Percentiles rank a stretch among this genome's conserved stretches.
phyloP scores from a whole-genome alignment of 805 yeast species.

The Monosporozyma yasuniensis region DNA sequence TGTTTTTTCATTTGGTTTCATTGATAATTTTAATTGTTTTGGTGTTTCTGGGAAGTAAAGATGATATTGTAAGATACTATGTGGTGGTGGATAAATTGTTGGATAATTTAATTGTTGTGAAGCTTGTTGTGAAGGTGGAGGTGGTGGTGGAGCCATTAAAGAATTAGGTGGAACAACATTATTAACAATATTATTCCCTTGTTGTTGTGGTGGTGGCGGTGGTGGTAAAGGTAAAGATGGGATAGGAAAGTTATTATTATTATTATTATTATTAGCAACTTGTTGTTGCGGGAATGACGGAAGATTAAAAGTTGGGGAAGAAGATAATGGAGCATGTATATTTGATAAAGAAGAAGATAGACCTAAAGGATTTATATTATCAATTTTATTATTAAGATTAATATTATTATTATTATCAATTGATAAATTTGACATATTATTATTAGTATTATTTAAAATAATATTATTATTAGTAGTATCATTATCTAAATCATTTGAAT shows the following conservation, averaged over 20 bases:
- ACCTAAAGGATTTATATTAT: neutral
- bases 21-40: slow-evolving; percentile 51
- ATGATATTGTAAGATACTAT: slow-evolving; percentile 58
- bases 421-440: neutral
- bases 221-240: neutral
- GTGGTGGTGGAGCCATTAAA: too few relatives aligned
- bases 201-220: too few relatives aligned
- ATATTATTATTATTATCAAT: neutral
- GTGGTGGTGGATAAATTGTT: slow-evolving; percentile 33
- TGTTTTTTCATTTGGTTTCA: slow-evolving; percentile 63
- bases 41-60: slow-evolving; percentile 86
- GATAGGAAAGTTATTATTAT: neutral
- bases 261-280: too few relatives aligned
- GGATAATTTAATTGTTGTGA: slow-evolving; percentile 29
- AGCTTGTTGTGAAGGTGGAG: too few relatives aligned
- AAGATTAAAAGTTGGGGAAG: neutral
- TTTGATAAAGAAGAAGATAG: neutral
- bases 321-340: neutral
- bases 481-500: slow-evolving; percentile 5
- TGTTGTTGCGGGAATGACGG: slow-evolving; percentile 1
- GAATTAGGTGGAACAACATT: neutral
- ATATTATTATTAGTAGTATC: neutral
- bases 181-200: neutral
- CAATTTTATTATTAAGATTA: neutral
- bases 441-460: neutral